phyloP scores from a whole-genome alignment of 2,329 filamentous ascomycete genomes.

The Trichophyton rubrum region DNA sequence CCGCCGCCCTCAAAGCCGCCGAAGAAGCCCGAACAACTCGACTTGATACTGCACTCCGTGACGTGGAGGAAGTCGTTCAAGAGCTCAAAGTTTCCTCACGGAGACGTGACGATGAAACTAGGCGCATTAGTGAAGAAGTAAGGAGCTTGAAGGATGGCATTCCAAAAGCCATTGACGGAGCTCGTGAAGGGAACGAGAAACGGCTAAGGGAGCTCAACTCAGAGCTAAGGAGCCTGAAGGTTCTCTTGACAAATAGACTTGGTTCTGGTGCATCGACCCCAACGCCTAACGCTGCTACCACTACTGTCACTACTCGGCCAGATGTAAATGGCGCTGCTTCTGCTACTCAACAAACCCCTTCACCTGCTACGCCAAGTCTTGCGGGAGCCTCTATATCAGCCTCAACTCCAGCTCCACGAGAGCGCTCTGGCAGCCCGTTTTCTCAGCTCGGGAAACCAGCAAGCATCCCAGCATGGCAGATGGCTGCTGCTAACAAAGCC shows the following conservation, averaged over 20 bases:
- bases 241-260: slow-evolving; percentile 58
- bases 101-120: slow-evolving; percentile 74
- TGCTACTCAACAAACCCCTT: slow-evolving; percentile 16
- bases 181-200: slow-evolving; percentile 71
- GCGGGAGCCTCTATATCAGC: slow-evolving; percentile 17
- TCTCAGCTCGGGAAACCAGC: slow-evolving; percentile 41
- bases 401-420: slow-evolving; percentile 21
- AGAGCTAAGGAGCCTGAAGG: slow-evolving; percentile 87
- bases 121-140: slow-evolving; percentile 76
- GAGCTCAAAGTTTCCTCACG: slow-evolving; percentile 72
- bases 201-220: slow-evolving; percentile 72
- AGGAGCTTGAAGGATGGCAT: slow-evolving; percentile 70
- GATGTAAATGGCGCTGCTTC: slow-evolving; percentile 19
- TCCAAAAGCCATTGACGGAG: slow-evolving; percentile 74
- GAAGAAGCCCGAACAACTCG: slow-evolving; percentile 75
- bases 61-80: slow-evolving; percentile 70
- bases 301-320: slow-evolving; percentile 17
- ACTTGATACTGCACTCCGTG: slow-evolving; percentile 65
- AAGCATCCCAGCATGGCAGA: slow-evolving; percentile 68
- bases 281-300: slow-evolving; percentile 18
- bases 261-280: slow-evolving; percentile 20
- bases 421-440: slow-evolving; percentile 36
- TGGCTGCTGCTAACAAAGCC: slow-evolving; percentile 51
- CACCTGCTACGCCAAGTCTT: slow-evolving; percentile 17
- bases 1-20: slow-evolving; percentile 70